These are phyloP conservation scores for Hyphopichia homilentoma DNA, from an alignment of 805 yeast species.

Conservation along the genomic window DNA sequence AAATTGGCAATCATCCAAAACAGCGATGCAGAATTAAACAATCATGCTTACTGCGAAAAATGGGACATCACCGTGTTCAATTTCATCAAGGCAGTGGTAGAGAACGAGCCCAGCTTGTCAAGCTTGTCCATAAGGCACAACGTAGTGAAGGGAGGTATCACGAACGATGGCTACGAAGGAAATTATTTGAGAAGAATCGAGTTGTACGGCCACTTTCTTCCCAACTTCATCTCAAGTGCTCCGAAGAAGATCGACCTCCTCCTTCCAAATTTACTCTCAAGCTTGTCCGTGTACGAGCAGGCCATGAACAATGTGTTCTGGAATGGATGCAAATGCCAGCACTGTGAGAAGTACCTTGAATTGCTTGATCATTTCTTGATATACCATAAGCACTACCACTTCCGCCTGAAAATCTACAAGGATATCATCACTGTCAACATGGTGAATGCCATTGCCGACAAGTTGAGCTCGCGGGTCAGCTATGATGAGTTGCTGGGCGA, in stretches of 20 bases:
- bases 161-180: conserved; percentile 69
- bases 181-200: conserved; percentile 59
- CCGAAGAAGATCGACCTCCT: conserved; percentile 40
- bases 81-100: conserved; percentile 14
- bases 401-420: conserved; percentile 41
- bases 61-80: conserved; percentile 50
- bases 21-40: conserved; percentile 30
- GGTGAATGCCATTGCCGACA: conserved; percentile 49
- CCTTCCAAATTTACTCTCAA: conserved; percentile 57
- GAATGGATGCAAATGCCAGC: conserved; percentile 71
- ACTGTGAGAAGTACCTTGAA: conserved; percentile 49
- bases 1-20: conserved; percentile 33
- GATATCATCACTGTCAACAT: conserved; percentile 61
- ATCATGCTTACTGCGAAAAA: conserved; percentile 29
- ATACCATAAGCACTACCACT: conserved; percentile 59
- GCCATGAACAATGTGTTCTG: conserved; percentile 66
- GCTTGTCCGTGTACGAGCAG: conserved; percentile 66
- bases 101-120: conserved; percentile 22
- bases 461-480: conserved; percentile 31
- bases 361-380: conserved; percentile 57
- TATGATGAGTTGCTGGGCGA: conserved; percentile 9
- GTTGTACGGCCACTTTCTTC: conserved; percentile 47
- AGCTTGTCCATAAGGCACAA: conserved; percentile 53
- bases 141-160: conserved; percentile 54
- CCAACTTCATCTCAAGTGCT: conserved; percentile 28